These are phyloP conservation scores for Diaporthe citrichinensis DNA, from an alignment of 2,329 filamentous ascomycete species.

Conservation along the genomic window DNA sequence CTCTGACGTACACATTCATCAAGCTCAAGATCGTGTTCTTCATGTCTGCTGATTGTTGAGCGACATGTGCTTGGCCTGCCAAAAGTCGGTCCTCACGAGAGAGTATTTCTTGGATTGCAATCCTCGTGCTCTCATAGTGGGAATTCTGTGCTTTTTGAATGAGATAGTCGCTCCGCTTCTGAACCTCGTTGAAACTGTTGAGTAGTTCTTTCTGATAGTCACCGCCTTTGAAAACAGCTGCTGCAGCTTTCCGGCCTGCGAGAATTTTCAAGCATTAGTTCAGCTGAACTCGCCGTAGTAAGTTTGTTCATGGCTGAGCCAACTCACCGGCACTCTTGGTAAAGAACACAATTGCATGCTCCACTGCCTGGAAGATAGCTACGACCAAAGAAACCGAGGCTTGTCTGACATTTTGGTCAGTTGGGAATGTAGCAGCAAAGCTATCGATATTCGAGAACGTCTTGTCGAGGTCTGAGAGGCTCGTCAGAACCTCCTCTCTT, in stretches of 20 bases:
- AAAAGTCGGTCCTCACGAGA: neutral
- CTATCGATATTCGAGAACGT: neutral
- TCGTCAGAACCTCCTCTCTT: neutral
- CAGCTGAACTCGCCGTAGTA: neutral
- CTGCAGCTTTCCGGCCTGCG: neutral
- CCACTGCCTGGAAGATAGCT: neutral
- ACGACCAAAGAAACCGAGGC: neutral
- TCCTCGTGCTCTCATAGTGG: neutral
- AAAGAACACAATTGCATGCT: neutral
- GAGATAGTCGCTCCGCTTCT: neutral
- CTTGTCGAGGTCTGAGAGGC: neutral
- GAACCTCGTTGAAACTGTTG: neutral
- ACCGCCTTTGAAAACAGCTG: neutral
- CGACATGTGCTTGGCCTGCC: neutral
- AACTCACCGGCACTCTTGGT: neutral
- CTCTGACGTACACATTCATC: neutral
- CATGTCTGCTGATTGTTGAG: neutral
- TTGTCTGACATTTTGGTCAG: neutral
- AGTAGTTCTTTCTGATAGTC: neutral
- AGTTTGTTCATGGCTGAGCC: neutral
- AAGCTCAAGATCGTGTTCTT: neutral
- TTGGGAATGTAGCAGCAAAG: neutral
- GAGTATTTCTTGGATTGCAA: neutral
- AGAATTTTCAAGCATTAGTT: neutral
- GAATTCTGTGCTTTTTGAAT: conserved; percentile 11